Evolutionary conservation across 2,329 filamentous ascomycete genomes (phyloP), one percentile per base, ranked within the genome.

Genomic region (Pseudogymnoascus sp.): DNA sequence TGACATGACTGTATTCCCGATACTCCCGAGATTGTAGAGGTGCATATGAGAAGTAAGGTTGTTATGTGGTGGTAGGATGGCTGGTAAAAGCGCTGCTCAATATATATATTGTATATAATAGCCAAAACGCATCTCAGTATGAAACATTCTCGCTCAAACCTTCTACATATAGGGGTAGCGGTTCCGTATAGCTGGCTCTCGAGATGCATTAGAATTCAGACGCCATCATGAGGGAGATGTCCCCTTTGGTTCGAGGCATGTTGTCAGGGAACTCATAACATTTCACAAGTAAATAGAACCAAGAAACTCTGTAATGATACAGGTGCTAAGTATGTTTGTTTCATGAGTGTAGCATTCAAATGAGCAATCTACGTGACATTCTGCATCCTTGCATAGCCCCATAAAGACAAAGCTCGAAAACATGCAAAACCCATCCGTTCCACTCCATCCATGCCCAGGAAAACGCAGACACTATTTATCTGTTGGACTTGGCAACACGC

Each of bases 401-500:
- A 63, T 67, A 68, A 64, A 66, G 68, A 70, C 65, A 67, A 68
- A 72, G 70, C 68, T 66, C 64, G 65, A 68, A 72, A 71, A 61
- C 38, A 48, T 61, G 61, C 42, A 59, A 62, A 60, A 62, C 31
- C 61, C 61, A 62, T 38, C 44, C 44, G 58, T 36, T 35, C 61
- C 42, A 27, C 58, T 60, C 31, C 67, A 68, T 69, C 62, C 68
- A 68, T 60, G 63, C 70, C 68, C 70, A 70, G 67, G 67, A 67
- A 69, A 71, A 65, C 64, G 66, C 63, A 66, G 63, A 63, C 66
- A 63, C 63, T 65, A 68, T 92, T 92, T 97, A 99, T 89, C 94
- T 91, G 89, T 99, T 99, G 87, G 87, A 91, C 91, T 99, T 99
- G 83, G 94, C 94, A 75, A 99, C 94, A 94, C 94, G 94, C 90